Evolutionary conservation across 83 land plant genomes (phyloP).

Genomic region (Picea abies): DNA sequence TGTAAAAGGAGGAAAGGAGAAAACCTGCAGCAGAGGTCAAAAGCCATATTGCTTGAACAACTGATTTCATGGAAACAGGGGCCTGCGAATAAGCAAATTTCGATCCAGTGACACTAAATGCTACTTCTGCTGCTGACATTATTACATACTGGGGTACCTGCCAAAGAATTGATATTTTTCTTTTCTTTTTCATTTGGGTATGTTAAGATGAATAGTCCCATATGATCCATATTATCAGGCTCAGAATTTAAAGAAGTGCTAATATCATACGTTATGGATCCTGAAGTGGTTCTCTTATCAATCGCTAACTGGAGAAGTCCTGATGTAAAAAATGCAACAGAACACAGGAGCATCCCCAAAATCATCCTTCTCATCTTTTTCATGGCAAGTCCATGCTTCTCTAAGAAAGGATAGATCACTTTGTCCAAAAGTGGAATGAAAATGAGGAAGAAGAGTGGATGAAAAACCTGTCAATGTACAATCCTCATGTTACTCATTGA

Average conservation of each 20-base stretch:
- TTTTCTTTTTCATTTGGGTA: neutral
- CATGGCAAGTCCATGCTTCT: constrained; percentile 15
- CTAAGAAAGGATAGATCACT: constrained; percentile 36
- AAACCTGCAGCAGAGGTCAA: constrained; percentile 37
- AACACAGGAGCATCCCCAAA: constrained; percentile 32
- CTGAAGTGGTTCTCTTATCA: constrained; percentile 9
- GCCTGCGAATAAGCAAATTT: constrained; percentile 51
- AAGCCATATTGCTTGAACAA: constrained; percentile 41
- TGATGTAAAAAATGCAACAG: constrained; percentile 34
- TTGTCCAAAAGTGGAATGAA: constrained; percentile 38
- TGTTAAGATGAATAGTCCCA: neutral
- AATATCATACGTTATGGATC: neutral
- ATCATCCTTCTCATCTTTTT: constrained; percentile 28
- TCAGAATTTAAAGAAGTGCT: neutral
- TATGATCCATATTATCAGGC: neutral
- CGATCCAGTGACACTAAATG: constrained; percentile 39
- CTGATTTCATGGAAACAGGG: constrained; percentile 42
- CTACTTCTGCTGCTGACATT: constrained; percentile 35
- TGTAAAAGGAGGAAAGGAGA: neutral
- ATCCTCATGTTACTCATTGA: too few species aligned
- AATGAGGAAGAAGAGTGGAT: constrained; percentile 30
- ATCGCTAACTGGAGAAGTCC: constrained; percentile 36
- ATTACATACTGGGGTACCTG: constrained; percentile 36
- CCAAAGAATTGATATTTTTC: constrained; percentile 32
- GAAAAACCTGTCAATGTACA: constrained; percentile 27